Conservation (phyloP, 1,284 basidiomycete species). For the Tylopilus sp. region DNA sequence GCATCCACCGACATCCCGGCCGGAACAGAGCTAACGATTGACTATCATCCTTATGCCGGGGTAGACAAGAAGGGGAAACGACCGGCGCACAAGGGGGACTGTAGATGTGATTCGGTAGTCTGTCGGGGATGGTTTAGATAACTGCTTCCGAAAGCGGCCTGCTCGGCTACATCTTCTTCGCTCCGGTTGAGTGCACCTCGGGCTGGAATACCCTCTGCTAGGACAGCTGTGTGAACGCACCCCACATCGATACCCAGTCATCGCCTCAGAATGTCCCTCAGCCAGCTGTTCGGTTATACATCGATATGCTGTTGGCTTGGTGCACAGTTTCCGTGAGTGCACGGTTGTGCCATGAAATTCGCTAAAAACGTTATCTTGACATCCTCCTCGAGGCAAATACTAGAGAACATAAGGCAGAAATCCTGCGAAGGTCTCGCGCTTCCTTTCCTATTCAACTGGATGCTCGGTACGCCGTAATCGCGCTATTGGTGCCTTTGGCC, state of each 20-base stretch:
- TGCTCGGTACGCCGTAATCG: conserved; percentile 59
- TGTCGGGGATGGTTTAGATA: conserved; percentile 30
- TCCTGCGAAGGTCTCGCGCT: conserved; percentile 85
- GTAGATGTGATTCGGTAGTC: conserved; percentile 17
- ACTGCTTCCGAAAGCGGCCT: background rate
- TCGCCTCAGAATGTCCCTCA: conserved; percentile 26
- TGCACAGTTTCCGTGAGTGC: conserved; percentile 86
- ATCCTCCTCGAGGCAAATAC: conserved; percentile 56
- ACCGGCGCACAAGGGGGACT: conserved; percentile 17
- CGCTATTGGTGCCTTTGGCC: background rate
- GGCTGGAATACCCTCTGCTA: background rate
- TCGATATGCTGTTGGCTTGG: conserved; percentile 88
- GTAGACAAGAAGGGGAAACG: conserved; percentile 26
- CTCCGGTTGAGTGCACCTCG: background rate
- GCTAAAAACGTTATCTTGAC: conserved; percentile 9
- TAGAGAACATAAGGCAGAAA: conserved; percentile 72
- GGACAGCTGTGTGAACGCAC: conserved; percentile 17
- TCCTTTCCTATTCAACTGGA: conserved; percentile 88
- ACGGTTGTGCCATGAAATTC: background rate
- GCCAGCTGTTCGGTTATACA: conserved; percentile 63
- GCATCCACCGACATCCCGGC: conserved; percentile 46
- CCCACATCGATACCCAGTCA: conserved; percentile 5
- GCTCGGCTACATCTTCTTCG: background rate
- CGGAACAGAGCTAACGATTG: conserved; percentile 56
- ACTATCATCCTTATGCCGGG: conserved; percentile 51